Evolutionary conservation across 83 land plant species (phyloP).

Genomic region (Isoetes engelmannii): DNA sequence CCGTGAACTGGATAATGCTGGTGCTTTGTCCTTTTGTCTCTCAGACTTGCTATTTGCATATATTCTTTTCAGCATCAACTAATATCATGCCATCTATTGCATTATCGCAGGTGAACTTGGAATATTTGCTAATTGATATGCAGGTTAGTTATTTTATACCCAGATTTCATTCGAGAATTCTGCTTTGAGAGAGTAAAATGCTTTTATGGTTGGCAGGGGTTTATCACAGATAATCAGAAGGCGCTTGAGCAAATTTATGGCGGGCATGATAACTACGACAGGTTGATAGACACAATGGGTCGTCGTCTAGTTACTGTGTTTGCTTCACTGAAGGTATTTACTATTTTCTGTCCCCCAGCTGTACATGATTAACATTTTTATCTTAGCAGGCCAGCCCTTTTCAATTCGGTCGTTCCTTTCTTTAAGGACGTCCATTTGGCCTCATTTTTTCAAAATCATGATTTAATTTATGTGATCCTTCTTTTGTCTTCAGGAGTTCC

Average conservation of each 20-base stretch:
- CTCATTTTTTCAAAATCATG: too few species aligned
- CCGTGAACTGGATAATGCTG: too few species aligned
- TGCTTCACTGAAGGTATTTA: constrained; percentile 77
- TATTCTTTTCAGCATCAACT: too few species aligned
- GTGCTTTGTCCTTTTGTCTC: too few species aligned
- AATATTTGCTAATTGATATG: constrained; percentile 76
- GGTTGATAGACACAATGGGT: constrained; percentile 64
- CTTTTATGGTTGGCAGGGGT: constrained; percentile 42
- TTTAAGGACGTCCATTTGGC: too few species aligned
- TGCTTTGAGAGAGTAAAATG: background rate
- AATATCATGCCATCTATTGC: background rate
- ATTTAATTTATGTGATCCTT: background rate
- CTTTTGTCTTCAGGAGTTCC: constrained; percentile 66
- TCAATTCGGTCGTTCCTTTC: too few species aligned
- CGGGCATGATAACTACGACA: constrained; percentile 59
- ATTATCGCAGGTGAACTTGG: constrained; percentile 84
- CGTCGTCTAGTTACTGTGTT: constrained; percentile 83
- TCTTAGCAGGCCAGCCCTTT: too few species aligned
- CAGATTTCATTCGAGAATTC: background rate
- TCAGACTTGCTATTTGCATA: too few species aligned
- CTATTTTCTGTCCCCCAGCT: too few species aligned
- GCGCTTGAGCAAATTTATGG: constrained; percentile 83
- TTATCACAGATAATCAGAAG: constrained; percentile 70
- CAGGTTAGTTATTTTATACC: constrained; percentile 43
- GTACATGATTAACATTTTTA: too few species aligned